Conservation (phyloP, 2,329 filamentous ascomycete species). For the Ceratocystis destructans region DNA sequence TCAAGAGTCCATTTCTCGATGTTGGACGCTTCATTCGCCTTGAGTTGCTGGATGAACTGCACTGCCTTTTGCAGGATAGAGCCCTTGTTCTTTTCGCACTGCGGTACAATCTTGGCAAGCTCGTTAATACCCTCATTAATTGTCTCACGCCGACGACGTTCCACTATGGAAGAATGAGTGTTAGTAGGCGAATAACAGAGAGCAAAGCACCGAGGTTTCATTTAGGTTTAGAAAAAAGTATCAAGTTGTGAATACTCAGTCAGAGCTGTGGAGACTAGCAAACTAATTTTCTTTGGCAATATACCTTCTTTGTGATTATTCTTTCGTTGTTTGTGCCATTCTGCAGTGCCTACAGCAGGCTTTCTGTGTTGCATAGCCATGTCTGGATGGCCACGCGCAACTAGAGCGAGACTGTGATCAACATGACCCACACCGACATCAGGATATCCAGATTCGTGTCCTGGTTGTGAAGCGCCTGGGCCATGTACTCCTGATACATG, state of each 20-base stretch:
- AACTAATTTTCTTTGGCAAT: conserved; percentile 22
- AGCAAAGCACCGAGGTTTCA: not conserved
- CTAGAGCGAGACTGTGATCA: conserved; percentile 7
- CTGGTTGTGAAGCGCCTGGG: conserved; percentile 3
- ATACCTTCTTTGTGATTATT: conserved; percentile 98
- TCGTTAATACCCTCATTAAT: conserved; percentile 99
- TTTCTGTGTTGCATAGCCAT: conserved; percentile 37
- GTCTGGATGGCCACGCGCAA: conserved; percentile 8
- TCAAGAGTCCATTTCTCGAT: conserved; percentile 89
- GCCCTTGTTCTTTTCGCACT: conserved; percentile 98
- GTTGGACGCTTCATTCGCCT: conserved; percentile 86
- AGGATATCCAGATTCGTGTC: conserved; percentile 3
- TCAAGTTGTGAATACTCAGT: not conserved
- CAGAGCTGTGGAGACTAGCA: not conserved
- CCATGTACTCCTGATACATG: not conserved
- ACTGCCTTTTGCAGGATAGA: conserved; percentile 89
- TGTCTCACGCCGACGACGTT: conserved; percentile 88
- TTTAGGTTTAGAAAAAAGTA: not conserved
- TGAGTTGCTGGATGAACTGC: conserved; percentile 84
- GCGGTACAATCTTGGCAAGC: conserved; percentile 90
- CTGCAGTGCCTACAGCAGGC: conserved; percentile 84
- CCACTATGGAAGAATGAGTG: conserved; percentile 45
- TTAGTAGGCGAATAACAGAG: conserved; percentile 22
- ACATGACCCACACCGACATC: conserved; percentile 7
- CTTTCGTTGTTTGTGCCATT: conserved; percentile 95